phyloP scores from a whole-genome alignment of 2,329 filamentous ascomycete genomes.

The Chrysoporthe puriensis region DNA sequence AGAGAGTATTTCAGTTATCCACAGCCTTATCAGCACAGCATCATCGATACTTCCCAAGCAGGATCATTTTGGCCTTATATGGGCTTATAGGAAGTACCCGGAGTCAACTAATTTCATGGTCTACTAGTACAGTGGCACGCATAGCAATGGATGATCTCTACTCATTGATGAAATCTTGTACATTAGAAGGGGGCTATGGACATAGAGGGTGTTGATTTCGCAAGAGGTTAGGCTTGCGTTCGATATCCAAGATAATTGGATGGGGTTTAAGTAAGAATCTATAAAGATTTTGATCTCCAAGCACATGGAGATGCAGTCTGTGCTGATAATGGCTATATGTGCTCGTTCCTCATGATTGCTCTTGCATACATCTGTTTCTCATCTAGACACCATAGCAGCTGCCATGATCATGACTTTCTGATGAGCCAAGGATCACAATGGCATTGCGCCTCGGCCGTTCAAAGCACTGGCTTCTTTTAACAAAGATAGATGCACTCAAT shows the following conservation, averaged over 20 bases:
- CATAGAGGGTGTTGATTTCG: conserved; percentile 32
- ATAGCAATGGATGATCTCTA: conserved; percentile 57
- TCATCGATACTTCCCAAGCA: neutral
- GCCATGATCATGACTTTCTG: neutral
- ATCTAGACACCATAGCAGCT: neutral
- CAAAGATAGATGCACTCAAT: neutral
- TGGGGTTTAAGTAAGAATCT: neutral
- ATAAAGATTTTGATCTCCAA: neutral
- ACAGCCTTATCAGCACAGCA: neutral
- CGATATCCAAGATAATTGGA: conserved; percentile 3
- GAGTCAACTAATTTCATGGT: conserved; percentile 29
- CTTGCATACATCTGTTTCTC: neutral
- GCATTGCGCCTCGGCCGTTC: neutral
- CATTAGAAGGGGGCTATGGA: conserved; percentile 44
- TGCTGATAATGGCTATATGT: neutral
- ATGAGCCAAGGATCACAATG: neutral
- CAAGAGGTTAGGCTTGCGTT: neutral
- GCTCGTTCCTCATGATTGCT: neutral
- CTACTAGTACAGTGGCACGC: conserved; percentile 33
- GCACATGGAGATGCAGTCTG: neutral
- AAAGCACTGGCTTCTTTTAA: neutral
- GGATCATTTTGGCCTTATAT: neutral
- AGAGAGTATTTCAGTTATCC: neutral
- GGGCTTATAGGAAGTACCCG: conserved; percentile 30
- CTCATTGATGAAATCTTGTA: conserved; percentile 55